Percentiles rank a stretch among this genome's conserved stretches.
Evolutionary conservation across 2,329 filamentous ascomycete genomes (phyloP).

Genomic region (Botrytis porri): DNA sequence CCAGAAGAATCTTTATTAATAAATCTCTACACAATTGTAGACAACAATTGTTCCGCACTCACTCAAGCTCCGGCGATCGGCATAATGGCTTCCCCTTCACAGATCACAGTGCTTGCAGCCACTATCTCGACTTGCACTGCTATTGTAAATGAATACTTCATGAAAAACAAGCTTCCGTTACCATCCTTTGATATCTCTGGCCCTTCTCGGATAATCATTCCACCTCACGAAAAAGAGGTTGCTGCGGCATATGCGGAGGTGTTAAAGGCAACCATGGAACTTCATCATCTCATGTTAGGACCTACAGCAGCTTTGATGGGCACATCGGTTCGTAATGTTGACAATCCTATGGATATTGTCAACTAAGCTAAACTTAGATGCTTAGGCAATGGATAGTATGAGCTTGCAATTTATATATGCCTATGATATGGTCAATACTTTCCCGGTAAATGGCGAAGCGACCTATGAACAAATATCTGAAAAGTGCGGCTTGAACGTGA

Average conservation of each 20-base stretch:
- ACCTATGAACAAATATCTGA: constrained; percentile 46
- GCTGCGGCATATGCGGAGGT: not conserved
- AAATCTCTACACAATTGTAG: not conserved
- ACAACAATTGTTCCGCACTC: not conserved
- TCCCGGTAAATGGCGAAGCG: constrained; percentile 35
- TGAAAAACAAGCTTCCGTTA: not conserved
- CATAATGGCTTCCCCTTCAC: not conserved
- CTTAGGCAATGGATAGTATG: constrained; percentile 5
- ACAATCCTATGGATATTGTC: not conserved
- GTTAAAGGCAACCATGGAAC: constrained; percentile 5
- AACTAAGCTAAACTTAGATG: not conserved
- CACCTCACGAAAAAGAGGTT: not conserved
- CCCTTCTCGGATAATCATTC: not conserved
- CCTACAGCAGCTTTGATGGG: constrained; percentile 11
- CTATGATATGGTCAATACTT: constrained; percentile 2
- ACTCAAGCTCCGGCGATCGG: not conserved
- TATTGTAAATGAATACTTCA: constrained; percentile 5
- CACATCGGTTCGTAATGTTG: not conserved
- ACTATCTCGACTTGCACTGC: not conserved
- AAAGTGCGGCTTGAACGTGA: constrained; percentile 47
- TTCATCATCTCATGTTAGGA: constrained; percentile 12
- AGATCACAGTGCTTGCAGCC: not conserved
- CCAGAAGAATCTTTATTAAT: not conserved
- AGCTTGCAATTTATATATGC: constrained; percentile 14
- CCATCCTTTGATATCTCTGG: constrained; percentile 13